Base-by-base conservation (phyloP, 805 yeast species). In the Saccharomycopsis microspora region DNA sequence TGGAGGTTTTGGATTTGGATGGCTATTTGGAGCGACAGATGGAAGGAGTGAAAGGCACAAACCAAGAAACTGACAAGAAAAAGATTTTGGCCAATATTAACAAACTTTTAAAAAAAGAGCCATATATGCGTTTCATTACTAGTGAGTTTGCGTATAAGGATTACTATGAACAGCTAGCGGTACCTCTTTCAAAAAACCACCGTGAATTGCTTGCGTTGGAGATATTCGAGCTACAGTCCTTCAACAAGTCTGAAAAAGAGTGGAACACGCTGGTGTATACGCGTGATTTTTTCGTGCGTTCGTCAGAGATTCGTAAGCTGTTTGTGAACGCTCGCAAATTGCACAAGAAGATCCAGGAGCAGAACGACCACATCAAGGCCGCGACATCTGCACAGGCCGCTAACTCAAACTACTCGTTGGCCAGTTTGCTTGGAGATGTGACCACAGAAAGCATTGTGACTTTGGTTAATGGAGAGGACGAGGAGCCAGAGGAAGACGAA, bases 191-290 rank as follows among this genome's bases (percentile, higher is more conserved):
- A 19, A n/a, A 29, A 1, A 38, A 42, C 34, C 38, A 42, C 28
- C 71, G 27, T 66, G 65, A 44, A 78, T 73, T 48, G 59, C 66
- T 37, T 67, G 72, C 73, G 52, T 76, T 81, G 11, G 86, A 81
- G 57, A 72, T 83, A 1, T 86, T 64, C 63, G 94, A 84, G 60
- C 64, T 84, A 35, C 93, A 84, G 54, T 64, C 64, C 52, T 67
- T 74, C 54, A 70, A 72, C 57, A 60, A 64, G 8, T 63, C 62
- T 10, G 62, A 71, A 1, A 76, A 73, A 43, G 74, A 73, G 47
- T 84, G 94, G 94, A 73, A 71, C 41, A 61, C 40, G 9, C 40
- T 51, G 6, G 40, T 52, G 1, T 52, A 44, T 41, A 39, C 55
- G 28, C 36, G 43, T 19, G 55, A 52, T 37, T 44, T 43, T 35